A percentile compares a stretch with the other conserved stretches of the same genome.
These are phyloP conservation scores for Aspergillus fischeri DNA, from an alignment of 2,329 filamentous ascomycete species.

Conservation along the genomic window DNA sequence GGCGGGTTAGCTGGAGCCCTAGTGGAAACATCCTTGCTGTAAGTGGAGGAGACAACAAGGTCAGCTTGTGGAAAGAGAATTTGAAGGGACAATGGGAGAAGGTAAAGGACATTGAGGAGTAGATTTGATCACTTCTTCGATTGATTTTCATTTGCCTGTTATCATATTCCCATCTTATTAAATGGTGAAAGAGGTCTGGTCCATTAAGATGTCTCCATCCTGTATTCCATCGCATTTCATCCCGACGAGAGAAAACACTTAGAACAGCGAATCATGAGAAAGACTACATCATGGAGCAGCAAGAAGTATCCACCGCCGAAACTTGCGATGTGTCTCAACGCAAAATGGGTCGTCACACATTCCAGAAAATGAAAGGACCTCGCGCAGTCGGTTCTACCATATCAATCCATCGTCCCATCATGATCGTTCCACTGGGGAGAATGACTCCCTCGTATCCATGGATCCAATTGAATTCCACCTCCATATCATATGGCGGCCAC, in stretches of 20 bases:
- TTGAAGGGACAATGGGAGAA: conserved; percentile 94
- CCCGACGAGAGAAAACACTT: not conserved
- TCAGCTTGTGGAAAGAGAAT: conserved; percentile 98
- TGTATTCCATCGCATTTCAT: not conserved
- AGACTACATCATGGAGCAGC: not conserved
- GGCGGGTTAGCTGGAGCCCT: conserved; percentile 96
- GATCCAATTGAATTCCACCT: conserved; percentile 28
- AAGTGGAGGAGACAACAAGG: conserved; percentile 91
- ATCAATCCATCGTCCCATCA: conserved; percentile 47
- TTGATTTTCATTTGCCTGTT: conserved; percentile 6
- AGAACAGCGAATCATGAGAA: not conserved
- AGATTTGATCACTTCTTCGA: conserved; percentile 9
- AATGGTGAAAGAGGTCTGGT: conserved; percentile 11
- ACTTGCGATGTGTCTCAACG: not conserved
- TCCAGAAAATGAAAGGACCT: conserved; percentile 34
- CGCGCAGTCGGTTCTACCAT: conserved; percentile 16
- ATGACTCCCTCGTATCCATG: conserved; percentile 48
- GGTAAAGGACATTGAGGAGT: conserved; percentile 94
- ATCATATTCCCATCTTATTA: conserved; percentile 11
- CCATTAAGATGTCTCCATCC: not conserved
- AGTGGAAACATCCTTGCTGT: conserved; percentile 95
- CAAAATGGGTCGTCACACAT: conserved; percentile 9
- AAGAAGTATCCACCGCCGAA: not conserved
- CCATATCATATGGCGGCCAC: conserved; percentile 13
- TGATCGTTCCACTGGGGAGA: conserved; percentile 44